Evolutionary conservation across 2,329 filamentous ascomycete species (phyloP), one percentile per base, ranked within the genome.

Genomic region (Aureobasidium sp.): DNA sequence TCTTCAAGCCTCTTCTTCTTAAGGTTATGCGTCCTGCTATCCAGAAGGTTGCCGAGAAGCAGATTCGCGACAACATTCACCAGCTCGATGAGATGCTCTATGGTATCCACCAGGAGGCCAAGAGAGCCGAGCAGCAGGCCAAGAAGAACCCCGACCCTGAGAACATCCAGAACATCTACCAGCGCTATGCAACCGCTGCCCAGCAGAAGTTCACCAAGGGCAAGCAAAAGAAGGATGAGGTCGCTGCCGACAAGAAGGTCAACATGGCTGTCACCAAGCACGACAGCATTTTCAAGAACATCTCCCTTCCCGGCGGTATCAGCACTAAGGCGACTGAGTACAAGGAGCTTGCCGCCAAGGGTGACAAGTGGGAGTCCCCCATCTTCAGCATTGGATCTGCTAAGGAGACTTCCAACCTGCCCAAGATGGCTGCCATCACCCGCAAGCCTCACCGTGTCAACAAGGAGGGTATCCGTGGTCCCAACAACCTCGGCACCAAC

Each of bases 251-350:
- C 68, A 90, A 85, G 72, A 85, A 88, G 77, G 85, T 92, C 74
- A 94, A 95, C 73, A 78, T 92, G 48, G 88, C 89, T n/a, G 79
- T 92, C 66, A 95, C 91, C 44, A 85, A 91, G 76, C 84, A 96
- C 67, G 90, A 97, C 71, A 92, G 89, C 66, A 90, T 97, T 66
- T 96, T 99, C 86, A 88, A 90, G 70, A 80, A 93, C 72, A 87
- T 99, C 71, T 82, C 86, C 62, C 81, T 99, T 6, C 91, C 92
- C 30, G 89, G 89, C 36, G 92, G 91, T 61, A 93, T 97, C 73
- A 94, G 89, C 68, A 87, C 85, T 78, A 97, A 96, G 84, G 92
- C 93, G 10, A 95, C 90, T 29, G 91, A 96, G 75, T 97, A 95
- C 82, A 90, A 86, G 78, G 85, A 97, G 27, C 82, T 96, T 62